Evolutionary conservation across 73 alveolate genomes (phyloP).

Genomic region (Blepharisma japonicum): DNA sequence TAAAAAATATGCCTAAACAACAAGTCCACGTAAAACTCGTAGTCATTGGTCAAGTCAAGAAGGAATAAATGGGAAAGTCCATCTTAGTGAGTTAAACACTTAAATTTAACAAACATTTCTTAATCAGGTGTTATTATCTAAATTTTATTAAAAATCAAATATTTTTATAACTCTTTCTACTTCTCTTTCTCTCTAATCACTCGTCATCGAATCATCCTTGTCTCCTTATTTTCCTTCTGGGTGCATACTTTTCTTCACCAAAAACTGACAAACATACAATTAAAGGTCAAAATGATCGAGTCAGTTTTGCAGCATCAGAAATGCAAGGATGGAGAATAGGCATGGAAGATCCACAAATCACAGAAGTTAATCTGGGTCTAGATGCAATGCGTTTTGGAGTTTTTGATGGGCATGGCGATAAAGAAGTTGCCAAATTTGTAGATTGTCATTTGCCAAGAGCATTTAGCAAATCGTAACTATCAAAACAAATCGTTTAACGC

Average conservation of each 20-base stretch:
- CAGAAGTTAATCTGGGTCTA: conserved; percentile 54
- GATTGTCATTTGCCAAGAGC: conserved; percentile 62
- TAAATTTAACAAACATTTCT: too few relatives aligned
- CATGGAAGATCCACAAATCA: conserved; percentile 87
- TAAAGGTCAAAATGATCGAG: conserved; percentile 58
- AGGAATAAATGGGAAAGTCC: too few relatives aligned
- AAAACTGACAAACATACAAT: conserved; percentile 62
- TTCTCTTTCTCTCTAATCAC: too few relatives aligned
- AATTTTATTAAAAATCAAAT: too few relatives aligned
- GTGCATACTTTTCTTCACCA: conserved; percentile 78
- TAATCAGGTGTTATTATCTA: too few relatives aligned
- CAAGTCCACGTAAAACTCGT: background rate
- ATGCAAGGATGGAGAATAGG: conserved; percentile 69
- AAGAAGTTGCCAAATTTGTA: conserved; percentile 81
- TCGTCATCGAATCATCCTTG: too few relatives aligned
- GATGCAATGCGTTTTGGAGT: conserved; percentile 75
- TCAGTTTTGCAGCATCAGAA: conserved; percentile 52
- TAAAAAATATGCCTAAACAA: background rate
- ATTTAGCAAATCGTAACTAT: conserved; percentile 49
- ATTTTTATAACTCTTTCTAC: too few relatives aligned
- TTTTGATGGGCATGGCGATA: conserved; percentile 96
- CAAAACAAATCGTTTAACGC: conserved; percentile 52
- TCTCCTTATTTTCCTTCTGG: too few relatives aligned
- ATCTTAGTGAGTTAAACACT: too few relatives aligned
- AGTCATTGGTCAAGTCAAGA: background rate